phyloP scores from a whole-genome alignment of 1,139 yeast species.

The Magnusiomyces suaveolens region DNA sequence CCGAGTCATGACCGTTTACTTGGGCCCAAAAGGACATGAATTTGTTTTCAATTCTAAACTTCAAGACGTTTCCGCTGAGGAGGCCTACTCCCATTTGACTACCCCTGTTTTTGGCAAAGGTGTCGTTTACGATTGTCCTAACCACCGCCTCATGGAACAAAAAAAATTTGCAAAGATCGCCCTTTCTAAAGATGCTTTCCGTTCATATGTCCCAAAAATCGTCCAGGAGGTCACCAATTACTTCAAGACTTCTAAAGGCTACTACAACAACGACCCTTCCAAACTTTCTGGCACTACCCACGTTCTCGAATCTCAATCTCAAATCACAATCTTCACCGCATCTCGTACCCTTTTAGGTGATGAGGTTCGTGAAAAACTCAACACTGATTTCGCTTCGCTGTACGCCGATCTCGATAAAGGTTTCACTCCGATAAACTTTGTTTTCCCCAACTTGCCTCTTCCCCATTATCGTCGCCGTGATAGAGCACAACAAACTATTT shows the following conservation, averaged over 20 bases:
- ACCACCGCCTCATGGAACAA: constrained; percentile 90
- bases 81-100: constrained; percentile 87
- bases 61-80: constrained; percentile 90
- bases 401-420: constrained; percentile 94
- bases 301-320: constrained; percentile 83
- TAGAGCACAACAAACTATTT: constrained; percentile 72
- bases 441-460: constrained; percentile 85
- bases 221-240: constrained; percentile 65
- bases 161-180: constrained; percentile 93
- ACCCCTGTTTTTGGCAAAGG: constrained; percentile 98
- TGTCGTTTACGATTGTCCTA: constrained; percentile 94
- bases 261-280: constrained; percentile 28
- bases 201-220: constrained; percentile 78
- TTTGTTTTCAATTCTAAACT: constrained; percentile 86
- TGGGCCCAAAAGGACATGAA: constrained; percentile 97
- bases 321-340: constrained; percentile 92
- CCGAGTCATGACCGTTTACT: constrained; percentile 84
- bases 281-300: constrained; percentile 47
- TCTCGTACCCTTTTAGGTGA: constrained; percentile 85
- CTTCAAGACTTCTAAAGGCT: constrained; percentile 43
- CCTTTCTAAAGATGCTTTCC: constrained; percentile 75
- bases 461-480: constrained; percentile 82
- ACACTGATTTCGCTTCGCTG: constrained; percentile 71
- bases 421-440: constrained; percentile 91
- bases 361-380: constrained; percentile 77